phyloP scores from a whole-genome alignment of 805 yeast species.

The Kodamaea neixiangensis region DNA sequence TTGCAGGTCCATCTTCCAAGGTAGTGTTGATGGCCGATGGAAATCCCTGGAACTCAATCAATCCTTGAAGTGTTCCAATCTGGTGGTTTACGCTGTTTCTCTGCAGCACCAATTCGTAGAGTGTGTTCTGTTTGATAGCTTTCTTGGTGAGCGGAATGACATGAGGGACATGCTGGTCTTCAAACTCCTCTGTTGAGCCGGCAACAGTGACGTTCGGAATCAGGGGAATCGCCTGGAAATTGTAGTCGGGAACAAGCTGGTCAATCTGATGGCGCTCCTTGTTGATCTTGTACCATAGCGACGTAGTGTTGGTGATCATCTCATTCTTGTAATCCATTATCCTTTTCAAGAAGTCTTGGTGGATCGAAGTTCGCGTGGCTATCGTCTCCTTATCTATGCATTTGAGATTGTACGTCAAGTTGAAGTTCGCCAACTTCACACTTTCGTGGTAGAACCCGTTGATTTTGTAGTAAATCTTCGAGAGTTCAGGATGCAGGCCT shows the following conservation, averaged over 20 bases:
- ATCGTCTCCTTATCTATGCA: constrained; percentile 80
- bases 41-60: constrained; percentile 67
- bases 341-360: constrained; percentile 76
- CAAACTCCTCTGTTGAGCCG: constrained; percentile 17
- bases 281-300: constrained; percentile 89
- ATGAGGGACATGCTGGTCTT: constrained; percentile 8
- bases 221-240: constrained; percentile 42
- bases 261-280: constrained; percentile 85
- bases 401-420: constrained; percentile 59
- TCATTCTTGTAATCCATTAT: constrained; percentile 65
- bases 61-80: constrained; percentile 67
- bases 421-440: constrained; percentile 46
- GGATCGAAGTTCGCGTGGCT: constrained; percentile 76
- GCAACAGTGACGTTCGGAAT: constrained; percentile 24
- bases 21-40: constrained; percentile 70
- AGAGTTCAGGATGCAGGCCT: constrained; percentile 90
- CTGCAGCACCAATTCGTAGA: constrained; percentile 55
- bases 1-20: constrained; percentile 21
- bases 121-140: constrained; percentile 35
- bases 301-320: constrained; percentile 72
- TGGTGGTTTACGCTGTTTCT: constrained; percentile 68
- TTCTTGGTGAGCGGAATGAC: constrained; percentile 31
- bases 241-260: constrained; percentile 57
- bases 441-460: constrained; percentile 74
- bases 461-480: constrained; percentile 68